Base-by-base conservation (phyloP, 2,329 filamentous ascomycete species). In the Colletotrichum horii region DNA sequence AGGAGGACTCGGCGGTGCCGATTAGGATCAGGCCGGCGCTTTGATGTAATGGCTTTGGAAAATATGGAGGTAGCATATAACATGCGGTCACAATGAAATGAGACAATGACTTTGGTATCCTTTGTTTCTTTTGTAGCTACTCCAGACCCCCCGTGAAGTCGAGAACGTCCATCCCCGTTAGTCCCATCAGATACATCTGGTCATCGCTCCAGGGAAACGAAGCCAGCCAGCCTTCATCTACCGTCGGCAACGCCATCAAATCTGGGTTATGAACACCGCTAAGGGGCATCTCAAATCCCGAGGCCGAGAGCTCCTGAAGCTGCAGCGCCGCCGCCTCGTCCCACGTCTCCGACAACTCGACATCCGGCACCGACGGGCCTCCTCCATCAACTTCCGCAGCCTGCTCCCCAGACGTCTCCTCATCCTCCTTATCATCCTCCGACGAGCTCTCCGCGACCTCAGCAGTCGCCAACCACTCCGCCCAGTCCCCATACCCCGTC, bases 101-200 rank as follows among this genome's bases (percentile, higher is more conserved):
- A 48, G 43, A 48, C 43, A 48, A 48, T 48, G 43, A 22, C n/a
- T 22, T 43, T 43, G 38, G n/a, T 6, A 43, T 43, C 12, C 8
- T n/a, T 61, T 28, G 6, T 22, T n/a, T 61, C 0, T 22, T 15
- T 14, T 16, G 4, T 56, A 6, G n/a, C 12, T 70, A 72, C 32
- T 43, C 28, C 12, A 71, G 48, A 3, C 36, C 72, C 15, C 68
- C 77, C 2, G 77, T 78, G 70, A 81, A 81, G 58, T 81, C 78
- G 7, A 81, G 48, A 1, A 80, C 76, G 36, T 79, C 79, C 26
- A 80, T 70, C 2, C 79, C 79, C 8, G 79, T 80, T 8, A 81
- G 26, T 0, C 79, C 79, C 75, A 81, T 80, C 12, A 80, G 12
- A 30, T 80, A 78, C n/a, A 70, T 78, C 60, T 80, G 78, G 24